Evolutionary conservation across 108 stramenopile genomes (phyloP), one percentile per base, ranked within the genome.

Genomic region (Fragilariopsis cylindrus): DNA sequence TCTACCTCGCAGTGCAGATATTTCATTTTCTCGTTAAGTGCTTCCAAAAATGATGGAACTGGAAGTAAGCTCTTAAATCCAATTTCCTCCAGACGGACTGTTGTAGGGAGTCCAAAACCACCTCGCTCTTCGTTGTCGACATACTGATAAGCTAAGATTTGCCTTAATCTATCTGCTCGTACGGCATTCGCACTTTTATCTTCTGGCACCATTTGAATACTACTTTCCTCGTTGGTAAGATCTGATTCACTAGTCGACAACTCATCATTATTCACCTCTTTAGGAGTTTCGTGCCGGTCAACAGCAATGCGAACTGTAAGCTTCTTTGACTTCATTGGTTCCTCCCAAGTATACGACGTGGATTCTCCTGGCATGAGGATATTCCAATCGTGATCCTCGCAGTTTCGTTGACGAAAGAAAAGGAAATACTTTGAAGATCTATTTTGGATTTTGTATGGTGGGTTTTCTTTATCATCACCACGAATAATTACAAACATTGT

Each of bases 361-460:
- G 86, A 86, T 62, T 91, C 85, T n/a, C 96, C 93, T 3, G 96
- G 96, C 30, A 79, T 73, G 43, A 97, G 79, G 41, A 70, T 68
- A 16, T 82, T 87, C 93, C 93, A 97, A 48, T 83, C 83, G 57
- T 94, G 92, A 45, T 87, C 75, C 3, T 87, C 82, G 49, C 92
- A 92, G 5, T 82, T 78, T 19, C 80, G 69, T 78, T 98, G 97
- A 45, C 96, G 74, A 67, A 87, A 97, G 70, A 91, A 95, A 46
- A 98, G 79, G 49, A 81, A 76, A 18, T 82, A 81, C 74, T 81
- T 84, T 11, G 85, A 72, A 12, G 92, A 86, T 57, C 91, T 81
- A 67, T 98, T 98, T 48, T 92, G 89, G n/a, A 98, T 88, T 58
- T 72, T 76, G 74, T 92, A 96, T 16, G 90, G 94, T 52, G 94